Percentiles rank a stretch among this genome's conserved stretches.
Evolutionary conservation across 371 early-diverging fungal species (phyloP).

Genomic region (Blastocladiella emersonii): DNA sequence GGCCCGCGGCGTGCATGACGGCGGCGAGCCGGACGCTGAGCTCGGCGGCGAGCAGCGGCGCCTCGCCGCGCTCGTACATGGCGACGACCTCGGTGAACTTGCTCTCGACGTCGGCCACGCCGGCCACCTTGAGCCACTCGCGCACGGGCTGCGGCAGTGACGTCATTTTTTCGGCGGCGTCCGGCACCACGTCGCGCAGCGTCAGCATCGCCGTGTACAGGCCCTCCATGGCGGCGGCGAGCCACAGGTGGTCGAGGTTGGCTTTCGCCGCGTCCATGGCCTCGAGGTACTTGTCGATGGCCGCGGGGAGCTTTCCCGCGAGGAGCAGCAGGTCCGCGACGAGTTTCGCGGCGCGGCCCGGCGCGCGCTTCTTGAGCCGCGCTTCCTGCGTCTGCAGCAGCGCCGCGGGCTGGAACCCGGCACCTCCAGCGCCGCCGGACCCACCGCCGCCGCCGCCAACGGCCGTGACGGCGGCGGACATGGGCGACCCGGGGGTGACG

Average conservation of each 20-base stretch:
- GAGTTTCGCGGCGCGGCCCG: slow-evolving; percentile 58
- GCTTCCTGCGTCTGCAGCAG: slow-evolving; percentile 11
- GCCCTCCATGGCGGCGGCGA: slow-evolving; percentile 63
- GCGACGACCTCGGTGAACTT: slow-evolving; percentile 24
- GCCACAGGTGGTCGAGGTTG: slow-evolving; percentile 58
- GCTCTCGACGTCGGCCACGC: not conserved
- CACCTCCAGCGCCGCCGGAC: not conserved
- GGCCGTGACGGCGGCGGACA: slow-evolving; percentile 8
- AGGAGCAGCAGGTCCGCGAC: slow-evolving; percentile 62
- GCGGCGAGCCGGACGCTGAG: slow-evolving; percentile 35
- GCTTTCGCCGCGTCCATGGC: slow-evolving; percentile 54
- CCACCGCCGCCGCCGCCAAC: slow-evolving; percentile 4
- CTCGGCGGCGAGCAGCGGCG: slow-evolving; percentile 7
- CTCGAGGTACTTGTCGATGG: slow-evolving; percentile 46
- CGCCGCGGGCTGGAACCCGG: slow-evolving; percentile 1
- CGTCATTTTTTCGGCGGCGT: slow-evolving; percentile 9
- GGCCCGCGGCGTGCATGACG: slow-evolving; percentile 16
- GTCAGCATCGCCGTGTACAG: slow-evolving; percentile 45
- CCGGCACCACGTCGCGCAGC: slow-evolving; percentile 36
- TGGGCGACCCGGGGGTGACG: slow-evolving; percentile 8
- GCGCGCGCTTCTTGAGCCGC: slow-evolving; percentile 40
- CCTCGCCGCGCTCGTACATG: slow-evolving; percentile 21
- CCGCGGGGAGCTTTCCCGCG: slow-evolving; percentile 60
- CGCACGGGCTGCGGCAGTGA: slow-evolving; percentile 9
- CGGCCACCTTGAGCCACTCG: slow-evolving; percentile 4